Evolutionary conservation across 192 early-diverging fungal species (phyloP).

Genomic region (Fimicolochytrium jonesii): DNA sequence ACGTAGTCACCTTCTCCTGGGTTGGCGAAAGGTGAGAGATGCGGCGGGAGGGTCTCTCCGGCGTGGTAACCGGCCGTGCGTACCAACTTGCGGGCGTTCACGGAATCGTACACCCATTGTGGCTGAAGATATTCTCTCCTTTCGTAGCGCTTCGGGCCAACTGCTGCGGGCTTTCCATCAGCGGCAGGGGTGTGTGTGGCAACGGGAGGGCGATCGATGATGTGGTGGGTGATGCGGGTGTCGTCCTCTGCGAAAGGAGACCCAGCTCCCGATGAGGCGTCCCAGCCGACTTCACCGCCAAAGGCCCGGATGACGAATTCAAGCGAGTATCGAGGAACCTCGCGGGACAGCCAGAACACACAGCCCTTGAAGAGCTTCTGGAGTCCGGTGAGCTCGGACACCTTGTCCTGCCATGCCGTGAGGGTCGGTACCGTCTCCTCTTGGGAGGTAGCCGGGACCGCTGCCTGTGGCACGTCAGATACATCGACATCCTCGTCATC

Average conservation of each 20-base stretch:
- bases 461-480: constrained; percentile 27
- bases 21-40: constrained; percentile 90
- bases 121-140: constrained; percentile 85
- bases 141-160: constrained; percentile 5
- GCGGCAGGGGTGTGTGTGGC: not conserved
- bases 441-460: constrained; percentile 28
- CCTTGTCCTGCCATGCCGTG: not conserved
- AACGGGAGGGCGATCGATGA: constrained; percentile 78
- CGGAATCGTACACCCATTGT: constrained; percentile 96
- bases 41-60: constrained; percentile 82
- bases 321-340: constrained; percentile 88
- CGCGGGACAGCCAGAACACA: constrained; percentile 86
- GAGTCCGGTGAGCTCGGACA: not conserved
- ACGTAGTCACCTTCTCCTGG: constrained; percentile 83
- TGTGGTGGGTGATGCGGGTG: constrained; percentile 82
- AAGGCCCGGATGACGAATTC: constrained; percentile 88
- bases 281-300: constrained; percentile 91
- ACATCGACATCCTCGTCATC: constrained; percentile 27
- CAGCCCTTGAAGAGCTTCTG: constrained; percentile 55
- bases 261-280: constrained; percentile 66
- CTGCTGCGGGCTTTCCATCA: constrained; percentile 1
- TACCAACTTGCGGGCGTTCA: constrained; percentile 80
- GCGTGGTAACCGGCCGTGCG: constrained; percentile 61
- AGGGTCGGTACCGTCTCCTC: constrained; percentile 28
- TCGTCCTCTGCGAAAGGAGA: constrained; percentile 77